Evolutionary conservation across 495 filamentous ascomycete species (phyloP), one percentile per base, ranked within the genome.

Genomic region (Tetracladium marchalianum): DNA sequence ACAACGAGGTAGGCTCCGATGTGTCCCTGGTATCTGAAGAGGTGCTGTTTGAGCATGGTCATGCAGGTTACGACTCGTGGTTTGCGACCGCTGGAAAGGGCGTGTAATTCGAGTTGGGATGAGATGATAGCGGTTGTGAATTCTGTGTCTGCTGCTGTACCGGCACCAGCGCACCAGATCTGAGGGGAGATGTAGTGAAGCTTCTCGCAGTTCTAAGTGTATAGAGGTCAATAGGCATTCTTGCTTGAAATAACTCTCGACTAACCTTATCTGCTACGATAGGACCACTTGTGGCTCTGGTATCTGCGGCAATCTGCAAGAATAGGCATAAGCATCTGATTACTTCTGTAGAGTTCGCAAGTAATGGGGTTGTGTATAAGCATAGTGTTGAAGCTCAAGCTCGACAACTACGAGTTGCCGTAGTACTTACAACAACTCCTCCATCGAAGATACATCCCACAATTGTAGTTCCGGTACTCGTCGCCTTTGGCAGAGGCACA

Each of bases 91-190:
- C 92, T 96, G 37, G 86, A 94, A 48, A 97, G 79, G 17, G 90
- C 77, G 70, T 97, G 93, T 35, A 99, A 80, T 69, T 99, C 93
- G 58, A 99, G 80, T 66, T 95, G 90, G 42, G 93, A 99, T 64
- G 87, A 94, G 74, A 99, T 95, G 63, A 99, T 80, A 55, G 93
- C 81, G 41, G 92, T 99, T 51, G 93, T 97, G 76, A 99, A 99
- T 68, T 99, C 92, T 50, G 92, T 99, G 67, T 99, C 93, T 51
- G 93, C 92, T 51, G 92, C 92, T 35, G 92, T 99, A 67, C 92
- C 92, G 48, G 92, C 93, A 56, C 93, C 93, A 11, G 93, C 93
- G 71, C 93, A 99, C 93, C 92, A 99, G 71, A 99, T 99, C 67
- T 96, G 88, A 45, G 93, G 88, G 10, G 92, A 73, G 66, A 97